Percentiles rank a stretch among this genome's conserved stretches.
Conservation (phyloP, 306 rosid genomes). For the Gastrolobium villosum region DNA sequence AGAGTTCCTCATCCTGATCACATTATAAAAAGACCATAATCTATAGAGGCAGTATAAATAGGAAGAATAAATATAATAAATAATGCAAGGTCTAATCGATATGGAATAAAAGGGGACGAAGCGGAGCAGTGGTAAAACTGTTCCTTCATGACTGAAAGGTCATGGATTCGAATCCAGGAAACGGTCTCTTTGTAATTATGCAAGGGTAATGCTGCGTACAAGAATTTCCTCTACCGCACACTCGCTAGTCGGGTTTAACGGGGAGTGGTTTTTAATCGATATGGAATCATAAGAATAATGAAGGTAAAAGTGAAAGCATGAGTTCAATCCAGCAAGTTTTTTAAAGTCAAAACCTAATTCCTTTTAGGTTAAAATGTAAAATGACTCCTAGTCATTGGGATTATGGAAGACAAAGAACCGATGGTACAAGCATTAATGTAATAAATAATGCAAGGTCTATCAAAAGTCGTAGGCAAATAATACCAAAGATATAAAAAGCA, state of each 20-base stretch:
- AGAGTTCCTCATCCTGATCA: not conserved
- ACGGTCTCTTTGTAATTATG: no score
- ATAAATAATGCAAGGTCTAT: not conserved
- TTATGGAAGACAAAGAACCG: conserved; percentile 5
- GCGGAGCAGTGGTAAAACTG: no score
- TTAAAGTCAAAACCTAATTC: not conserved
- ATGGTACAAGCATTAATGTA: conserved; percentile 6
- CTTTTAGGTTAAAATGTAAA: not conserved
- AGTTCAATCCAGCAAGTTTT: not conserved
- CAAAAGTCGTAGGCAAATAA: conserved; percentile 10
- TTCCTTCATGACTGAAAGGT: no score
- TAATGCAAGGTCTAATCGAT: no score
- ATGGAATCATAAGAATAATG: not conserved
- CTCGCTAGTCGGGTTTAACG: no score
- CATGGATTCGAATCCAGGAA: no score
- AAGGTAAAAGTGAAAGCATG: not conserved
- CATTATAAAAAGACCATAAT: not conserved
- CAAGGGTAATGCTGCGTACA: no score
- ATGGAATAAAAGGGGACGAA: no score
- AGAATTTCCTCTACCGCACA: no score
- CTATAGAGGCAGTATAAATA: no score
- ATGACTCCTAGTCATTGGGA: not conserved
- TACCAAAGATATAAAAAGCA: not conserved
- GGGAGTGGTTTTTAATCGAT: no score
- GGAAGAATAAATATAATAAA: no score